Evolutionary conservation across 2,329 filamentous ascomycete species (phyloP), one percentile per base, ranked within the genome.

Genomic region (Botrytis squamosa): DNA sequence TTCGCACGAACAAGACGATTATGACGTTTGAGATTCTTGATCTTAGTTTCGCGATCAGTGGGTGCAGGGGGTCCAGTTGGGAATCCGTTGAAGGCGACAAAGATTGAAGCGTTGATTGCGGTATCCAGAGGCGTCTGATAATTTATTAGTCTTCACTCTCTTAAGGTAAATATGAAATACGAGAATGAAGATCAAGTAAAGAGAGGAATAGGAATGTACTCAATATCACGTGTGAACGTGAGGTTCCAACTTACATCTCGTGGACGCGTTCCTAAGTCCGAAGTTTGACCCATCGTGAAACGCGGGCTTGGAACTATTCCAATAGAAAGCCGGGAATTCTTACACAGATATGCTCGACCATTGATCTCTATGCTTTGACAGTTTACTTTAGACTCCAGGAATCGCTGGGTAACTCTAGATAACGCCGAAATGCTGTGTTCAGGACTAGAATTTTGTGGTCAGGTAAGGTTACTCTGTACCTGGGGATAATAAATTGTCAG

Each of bases 41-140:
- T 62, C 46, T 77, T 76, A 40, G 77, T 66, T 22, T 70, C 67
- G 18, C 33, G 68, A 8, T 74, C 49, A 5, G 72, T 55, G n/a
- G 76, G 67, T 12, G 52, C 65, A 4, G 62, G 59, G 20, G 40
- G 22, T 14, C 14, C n/a, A 16, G 59, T 25, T 36, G 73, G 72
- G 42, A 78, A 72, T 36, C 77, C 75, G 1, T 65, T 49, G 73
- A 79, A 80, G 7, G 78, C 76, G n/a, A 73, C 68, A 70, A 80
- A 80, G 73, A 80, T 79, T 20, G 77, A 76, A 25, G 75, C 65
- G 33, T 70, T 63, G 9, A 74, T 62, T 22, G 70, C 70, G 62
- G 75, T 73, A 33, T 70, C n/a, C 44, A 71, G 36, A 22, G 52
- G 22, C 22, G 38, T 42, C 66, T 60, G 44, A 10, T 9, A 10